Base-by-base conservation (phyloP, 1,139 yeast species). In the Yamadazyma pseudoaaseri region DNA sequence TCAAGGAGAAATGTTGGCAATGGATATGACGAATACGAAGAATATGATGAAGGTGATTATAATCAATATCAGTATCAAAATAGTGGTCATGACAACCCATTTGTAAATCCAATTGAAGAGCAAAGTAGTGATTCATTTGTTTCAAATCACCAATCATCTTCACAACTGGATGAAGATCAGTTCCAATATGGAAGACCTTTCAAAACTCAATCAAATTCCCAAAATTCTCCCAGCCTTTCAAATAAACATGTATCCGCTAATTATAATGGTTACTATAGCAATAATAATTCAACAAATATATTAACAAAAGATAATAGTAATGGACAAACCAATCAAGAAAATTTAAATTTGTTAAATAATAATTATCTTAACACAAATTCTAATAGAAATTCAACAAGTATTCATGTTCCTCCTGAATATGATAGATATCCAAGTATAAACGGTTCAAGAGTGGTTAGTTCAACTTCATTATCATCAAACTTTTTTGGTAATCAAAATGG, bases 341-440 rank as follows among this genome's bases (percentile, higher is more conserved):
- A 43, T 30, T 35, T 44, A 22, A 46, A 46, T 34, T 34, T 39
- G 18, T 38, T 43, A 14, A 46, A 46, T 27, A 35, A 35, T 20
- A 34, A 35, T 26, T 30, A 42, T 14, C 34, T 44, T 21, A 42
- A 43, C 30, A 35, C 32, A 22, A 21, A 21, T 12, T 11, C 14
- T 18, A 27, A 38, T 22, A 36, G 44, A 15, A 31, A 43, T 29
- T 31, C 44, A 16, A 47, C 45, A 34, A 49, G 49, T 37, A 52
- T 55, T 26, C 55, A 54, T 31, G 58, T 53, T n/a, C 81, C 82
- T 6, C 67, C 78, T 0, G 80, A 74, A 42, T 77, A 62, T 44
- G 83, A 77, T 48, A 61, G 83, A 46, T 78, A 77, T 45, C 83
- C 83, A 3, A 58, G 72, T 6, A 55, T 74, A 47, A 70, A 69